Evolutionary conservation across 495 filamentous ascomycete species (phyloP), one percentile per base, ranked within the genome.

Genomic region (Darksidea phi): DNA sequence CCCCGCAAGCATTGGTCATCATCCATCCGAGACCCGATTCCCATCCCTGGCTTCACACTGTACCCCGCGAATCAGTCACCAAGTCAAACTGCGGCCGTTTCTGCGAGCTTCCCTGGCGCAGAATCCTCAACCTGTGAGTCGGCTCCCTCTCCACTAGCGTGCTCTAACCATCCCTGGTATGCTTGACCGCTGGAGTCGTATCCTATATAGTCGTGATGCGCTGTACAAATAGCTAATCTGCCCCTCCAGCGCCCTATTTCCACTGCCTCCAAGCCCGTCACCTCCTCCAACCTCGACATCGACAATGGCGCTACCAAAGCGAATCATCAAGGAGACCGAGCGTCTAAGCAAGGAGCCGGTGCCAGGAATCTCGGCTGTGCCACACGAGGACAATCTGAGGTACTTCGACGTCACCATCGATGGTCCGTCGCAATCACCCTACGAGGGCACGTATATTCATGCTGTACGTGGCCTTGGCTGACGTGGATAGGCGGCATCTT

Each of bases 391-490:
- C 66, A 99, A 99, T 74, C 82, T 97, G 48, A 83, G 94, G 53
- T 97, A 99, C 75, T 99, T 99, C 71, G 95, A 97, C 72, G 94
- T 99, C 57, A 89, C 85, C 65, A 96, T 98, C 60, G 86, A 97
- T 69, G 94, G 94, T n/a, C 94, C 94, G 11, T 86, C 88, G 13
- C 87, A 91, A 63, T 96, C 91, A 45, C 92, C 92, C 62, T 97
- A 97, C 70, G 92, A 97, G 79, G 89, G 91, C 89, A 72, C 38
- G 73, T 52, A 17, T 15, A 8, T 1, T 32, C 34, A 10, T 56
- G 21, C 1, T 42, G 11, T 6, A 13, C 18, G 13, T 43, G 6
- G 18, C 15, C 41, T 20, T 43, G 15, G 41, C 36, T 25, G 12
- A 41, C 17, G 25, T 54, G 49, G 38, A 70, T 55, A 95, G 94